These are phyloP conservation scores for Tremella yokohamensis DNA, from an alignment of 768 basidiomycete species.

Conservation along the genomic window DNA sequence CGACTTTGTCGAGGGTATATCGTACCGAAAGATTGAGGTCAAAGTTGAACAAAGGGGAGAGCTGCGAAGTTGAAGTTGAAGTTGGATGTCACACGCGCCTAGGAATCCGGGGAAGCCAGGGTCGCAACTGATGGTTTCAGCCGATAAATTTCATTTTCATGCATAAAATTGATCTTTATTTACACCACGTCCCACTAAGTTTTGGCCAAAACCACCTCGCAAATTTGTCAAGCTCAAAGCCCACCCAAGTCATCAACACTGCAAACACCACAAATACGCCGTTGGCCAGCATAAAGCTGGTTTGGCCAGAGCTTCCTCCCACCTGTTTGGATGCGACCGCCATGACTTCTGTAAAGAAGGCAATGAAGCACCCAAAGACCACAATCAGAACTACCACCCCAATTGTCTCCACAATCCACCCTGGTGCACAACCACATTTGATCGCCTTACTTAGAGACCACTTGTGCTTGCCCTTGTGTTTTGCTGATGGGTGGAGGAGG, in stretches of 20 bases:
- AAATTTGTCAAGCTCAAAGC: slow-evolving; percentile 2
- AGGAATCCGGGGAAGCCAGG: no score
- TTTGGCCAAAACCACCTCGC: background rate
- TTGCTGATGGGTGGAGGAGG: background rate
- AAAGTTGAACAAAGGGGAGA: no score
- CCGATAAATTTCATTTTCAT: no score
- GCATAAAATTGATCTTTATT: no score
- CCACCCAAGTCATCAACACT: slow-evolving; percentile 4
- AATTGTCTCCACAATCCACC: slow-evolving; percentile 1
- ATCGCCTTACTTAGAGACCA: background rate
- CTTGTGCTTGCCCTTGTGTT: background rate
- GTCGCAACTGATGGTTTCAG: no score
- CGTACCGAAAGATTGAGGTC: no score
- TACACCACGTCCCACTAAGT: background rate
- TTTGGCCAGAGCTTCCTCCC: background rate
- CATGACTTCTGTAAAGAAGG: slow-evolving; percentile 2
- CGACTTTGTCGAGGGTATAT: no score
- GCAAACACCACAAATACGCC: background rate
- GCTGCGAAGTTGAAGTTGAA: no score
- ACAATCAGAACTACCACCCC: background rate
- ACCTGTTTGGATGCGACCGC: background rate
- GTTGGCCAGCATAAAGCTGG: background rate
- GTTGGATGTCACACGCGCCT: no score
- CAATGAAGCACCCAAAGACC: slow-evolving; percentile 1
- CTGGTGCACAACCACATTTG: slow-evolving; percentile 1